Base-by-base conservation (phyloP, 2,329 filamentous ascomycete genomes). In the Scopulariopsis brevicaulis region DNA sequence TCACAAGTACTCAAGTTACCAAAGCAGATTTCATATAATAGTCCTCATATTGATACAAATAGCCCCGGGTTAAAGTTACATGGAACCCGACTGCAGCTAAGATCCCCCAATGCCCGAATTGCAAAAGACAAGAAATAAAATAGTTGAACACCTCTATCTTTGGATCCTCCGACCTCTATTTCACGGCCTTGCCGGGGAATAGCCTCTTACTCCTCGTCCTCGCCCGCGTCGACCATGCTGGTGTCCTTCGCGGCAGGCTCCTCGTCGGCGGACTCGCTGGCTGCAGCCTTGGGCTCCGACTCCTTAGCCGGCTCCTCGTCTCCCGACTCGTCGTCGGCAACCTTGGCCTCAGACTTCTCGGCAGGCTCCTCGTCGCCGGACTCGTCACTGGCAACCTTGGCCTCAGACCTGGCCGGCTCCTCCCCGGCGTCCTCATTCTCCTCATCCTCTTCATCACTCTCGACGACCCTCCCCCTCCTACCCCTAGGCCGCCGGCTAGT, bases 391-490 rank as follows among this genome's bases (percentile, higher is more conserved):
- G 37, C 58, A 62, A 56, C 58, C 54, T 51, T 60, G 10, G 59
- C 52, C 15, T 59, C 63, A 22, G 51, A 53, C 25, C 64, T 64
- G 34, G 60, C 58, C 53, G 53, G 60, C 11, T 46, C 40, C 6
- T 46, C 40, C 58, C 52, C 18, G 28, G 28, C 28, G 28, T 58
- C 63, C 22, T 59, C 60, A 11, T 60, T 65, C 3, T 50, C 59
- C 22, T 74, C 74, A 4, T 80, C 77, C 7, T 79, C 79, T 54
- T 82, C 79, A 54, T 82, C 79, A 55, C 77, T 80, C 57, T 82
- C 78, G 46, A 82, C 67, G 32, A 82, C 76, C 40, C 78, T 72
- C 22, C 77, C 78, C 51, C 80, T 72, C 40, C 80, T 72, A 20
- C 73, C 80, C 57, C 67, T 66, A 63, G 71, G 71, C 61, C 71